phyloP scores from a whole-genome alignment of 192 early-diverging fungal genomes.

The Backusella parvicylindrica region DNA sequence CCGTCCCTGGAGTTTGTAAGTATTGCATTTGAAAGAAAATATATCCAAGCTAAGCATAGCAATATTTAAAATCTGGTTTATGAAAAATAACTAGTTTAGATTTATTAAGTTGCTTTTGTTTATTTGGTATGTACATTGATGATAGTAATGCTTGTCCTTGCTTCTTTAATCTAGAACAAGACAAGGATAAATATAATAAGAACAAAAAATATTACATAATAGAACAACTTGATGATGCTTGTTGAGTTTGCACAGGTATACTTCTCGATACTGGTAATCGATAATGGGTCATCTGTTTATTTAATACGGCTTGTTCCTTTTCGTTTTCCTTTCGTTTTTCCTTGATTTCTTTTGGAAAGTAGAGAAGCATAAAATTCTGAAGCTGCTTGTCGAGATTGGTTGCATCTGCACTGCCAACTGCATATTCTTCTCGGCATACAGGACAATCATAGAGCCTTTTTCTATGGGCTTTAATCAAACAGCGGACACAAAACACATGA shows the following conservation, averaged over 20 bases:
- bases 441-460: conserved; percentile 68
- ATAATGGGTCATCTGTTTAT: background rate
- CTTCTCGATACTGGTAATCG: background rate
- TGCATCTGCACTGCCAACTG: conserved; percentile 57
- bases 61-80: no score
- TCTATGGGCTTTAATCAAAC: conserved; percentile 69
- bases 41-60: no score
- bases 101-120: background rate
- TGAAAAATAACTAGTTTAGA: background rate
- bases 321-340: conserved; percentile 64
- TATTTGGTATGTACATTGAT: background rate
- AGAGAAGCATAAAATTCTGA: conserved; percentile 70
- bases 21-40: no score
- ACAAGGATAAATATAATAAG: background rate
- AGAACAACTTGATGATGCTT: background rate
- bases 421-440: conserved; percentile 61
- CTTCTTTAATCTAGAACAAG: background rate
- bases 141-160: background rate
- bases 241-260: background rate
- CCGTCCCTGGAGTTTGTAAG: background rate
- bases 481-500: conserved; percentile 79
- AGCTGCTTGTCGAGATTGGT: conserved; percentile 60
- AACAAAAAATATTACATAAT: background rate
- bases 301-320: conserved; percentile 49
- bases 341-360: conserved; percentile 77